Conservation (phyloP, 495 filamentous ascomycete species). For the Alectoria sarmentosa region DNA sequence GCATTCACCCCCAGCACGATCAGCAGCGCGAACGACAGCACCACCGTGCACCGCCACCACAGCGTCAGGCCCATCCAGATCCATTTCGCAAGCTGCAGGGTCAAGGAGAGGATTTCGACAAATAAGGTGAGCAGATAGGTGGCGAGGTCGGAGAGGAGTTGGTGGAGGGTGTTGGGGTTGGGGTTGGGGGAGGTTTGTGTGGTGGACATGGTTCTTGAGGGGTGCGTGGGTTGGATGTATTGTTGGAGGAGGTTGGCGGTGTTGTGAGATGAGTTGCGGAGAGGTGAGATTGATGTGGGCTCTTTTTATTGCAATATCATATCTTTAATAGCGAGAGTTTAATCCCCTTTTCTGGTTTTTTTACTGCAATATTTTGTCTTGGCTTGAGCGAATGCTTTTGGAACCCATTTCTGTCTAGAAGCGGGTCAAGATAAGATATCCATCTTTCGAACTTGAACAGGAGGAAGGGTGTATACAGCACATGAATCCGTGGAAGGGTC, state of each 20-base stretch:
- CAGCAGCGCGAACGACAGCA: neutral
- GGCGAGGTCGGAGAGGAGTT: neutral
- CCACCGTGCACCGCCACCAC: neutral
- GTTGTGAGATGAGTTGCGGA: neutral
- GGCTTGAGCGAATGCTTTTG: neutral
- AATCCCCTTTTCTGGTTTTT: neutral
- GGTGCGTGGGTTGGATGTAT: neutral
- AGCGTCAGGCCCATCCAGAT: neutral
- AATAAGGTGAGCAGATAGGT: neutral
- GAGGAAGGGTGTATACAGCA: neutral
- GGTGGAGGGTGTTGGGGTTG: neutral
- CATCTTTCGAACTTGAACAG: neutral
- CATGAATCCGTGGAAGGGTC: neutral
- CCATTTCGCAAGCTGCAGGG: neutral
- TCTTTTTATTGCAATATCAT: neutral
- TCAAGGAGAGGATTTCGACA: neutral
- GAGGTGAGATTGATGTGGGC: neutral
- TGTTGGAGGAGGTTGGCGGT: neutral
- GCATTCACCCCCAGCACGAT: neutral
- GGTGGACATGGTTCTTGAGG: no score
- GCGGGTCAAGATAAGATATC: neutral
- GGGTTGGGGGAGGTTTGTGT: neutral
- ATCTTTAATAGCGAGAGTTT: no score
- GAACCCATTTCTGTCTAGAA: neutral
- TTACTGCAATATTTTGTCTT: neutral